These are phyloP conservation scores for Kalmusia sp. DNA, from an alignment of 2,329 filamentous ascomycete genomes.

Conservation along the genomic window DNA sequence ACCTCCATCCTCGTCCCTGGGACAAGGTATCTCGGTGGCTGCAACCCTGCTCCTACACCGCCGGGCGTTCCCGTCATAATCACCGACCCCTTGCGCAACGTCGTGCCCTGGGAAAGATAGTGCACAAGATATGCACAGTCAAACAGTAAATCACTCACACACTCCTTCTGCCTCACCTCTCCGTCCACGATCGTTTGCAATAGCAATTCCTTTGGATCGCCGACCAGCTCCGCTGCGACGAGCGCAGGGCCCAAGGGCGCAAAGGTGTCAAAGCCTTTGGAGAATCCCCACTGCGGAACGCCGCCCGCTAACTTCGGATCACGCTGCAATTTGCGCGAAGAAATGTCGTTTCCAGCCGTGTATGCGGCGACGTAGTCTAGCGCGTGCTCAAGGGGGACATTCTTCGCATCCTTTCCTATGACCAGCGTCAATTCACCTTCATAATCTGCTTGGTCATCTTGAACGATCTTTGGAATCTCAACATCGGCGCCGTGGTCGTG, in stretches of 20 bases:
- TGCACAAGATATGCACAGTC: slow-evolving; percentile 51
- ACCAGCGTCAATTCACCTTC: slow-evolving; percentile 63
- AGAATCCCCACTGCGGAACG: slow-evolving; percentile 63
- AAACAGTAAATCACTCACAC: slow-evolving; percentile 53
- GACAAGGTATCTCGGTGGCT: slow-evolving; percentile 31
- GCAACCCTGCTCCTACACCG: slow-evolving; percentile 45
- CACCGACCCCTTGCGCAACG: slow-evolving; percentile 51
- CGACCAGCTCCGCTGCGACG: slow-evolving; percentile 49
- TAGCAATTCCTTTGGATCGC: slow-evolving; percentile 53
- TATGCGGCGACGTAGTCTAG: slow-evolving; percentile 61
- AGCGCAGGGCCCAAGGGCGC: slow-evolving; percentile 61
- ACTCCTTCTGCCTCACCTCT: slow-evolving; percentile 52
- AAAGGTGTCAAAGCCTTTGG: slow-evolving; percentile 62
- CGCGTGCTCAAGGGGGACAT: slow-evolving; percentile 52
- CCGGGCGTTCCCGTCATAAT: slow-evolving; percentile 57
- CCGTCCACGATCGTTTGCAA: slow-evolving; percentile 55
- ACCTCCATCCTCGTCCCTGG: slow-evolving; percentile 24
- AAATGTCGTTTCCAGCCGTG: slow-evolving; percentile 53
- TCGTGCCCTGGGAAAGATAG: slow-evolving; percentile 50
- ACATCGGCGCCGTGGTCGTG: slow-evolving; percentile 13
- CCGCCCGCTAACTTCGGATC: slow-evolving; percentile 57
- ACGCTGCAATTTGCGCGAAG: slow-evolving; percentile 16
- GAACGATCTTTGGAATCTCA: slow-evolving; percentile 13
- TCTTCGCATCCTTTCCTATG: slow-evolving; percentile 56
- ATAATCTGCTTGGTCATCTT: slow-evolving; percentile 54